These are phyloP conservation scores for Naganishia vaughanmartiniae DNA, from an alignment of 768 basidiomycete species.

Conservation along the genomic window DNA sequence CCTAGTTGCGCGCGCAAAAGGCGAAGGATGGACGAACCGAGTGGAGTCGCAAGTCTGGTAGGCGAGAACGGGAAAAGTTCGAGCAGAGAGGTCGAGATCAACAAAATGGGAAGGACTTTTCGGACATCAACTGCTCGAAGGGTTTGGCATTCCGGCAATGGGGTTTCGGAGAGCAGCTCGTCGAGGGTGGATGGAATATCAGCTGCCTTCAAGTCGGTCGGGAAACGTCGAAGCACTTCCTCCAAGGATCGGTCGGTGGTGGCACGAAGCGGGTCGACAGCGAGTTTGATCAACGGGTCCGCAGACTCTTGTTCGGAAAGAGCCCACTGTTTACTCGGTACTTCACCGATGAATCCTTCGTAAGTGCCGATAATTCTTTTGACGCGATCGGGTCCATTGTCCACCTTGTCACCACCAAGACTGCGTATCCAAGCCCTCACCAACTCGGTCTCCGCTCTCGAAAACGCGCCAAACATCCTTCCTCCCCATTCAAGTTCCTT, in stretches of 20 bases:
- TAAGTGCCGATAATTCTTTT: conserved; percentile 9
- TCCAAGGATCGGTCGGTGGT: neutral
- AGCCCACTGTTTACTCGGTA: neutral
- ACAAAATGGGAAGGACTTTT: conserved; percentile 34
- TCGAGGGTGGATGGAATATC: conserved; percentile 7
- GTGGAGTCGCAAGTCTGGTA: conserved; percentile 38
- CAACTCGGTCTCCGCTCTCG: conserved; percentile 35
- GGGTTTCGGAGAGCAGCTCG: conserved; percentile 10
- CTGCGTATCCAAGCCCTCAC: conserved; percentile 38
- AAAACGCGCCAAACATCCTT: conserved; percentile 48
- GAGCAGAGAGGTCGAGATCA: conserved; percentile 37
- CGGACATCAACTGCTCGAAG: conserved; percentile 4
- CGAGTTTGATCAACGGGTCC: conserved; percentile 15
- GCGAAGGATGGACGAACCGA: conserved; percentile 38
- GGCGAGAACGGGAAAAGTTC: conserved; percentile 43
- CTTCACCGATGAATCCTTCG: conserved; percentile 8
- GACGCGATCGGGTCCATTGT: neutral
- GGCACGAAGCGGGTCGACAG: conserved; percentile 8
- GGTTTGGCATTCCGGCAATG: neutral
- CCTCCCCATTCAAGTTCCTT: conserved; percentile 46
- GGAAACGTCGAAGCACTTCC: conserved; percentile 20
- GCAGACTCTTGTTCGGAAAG: conserved; percentile 7
- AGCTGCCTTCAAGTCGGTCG: neutral
- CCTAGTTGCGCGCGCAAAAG: conserved; percentile 35
- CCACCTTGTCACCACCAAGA: conserved; percentile 21